These are phyloP conservation scores for Aquilaria yunnanensis DNA, from an alignment of 345 rosid species.

Conservation along the genomic window DNA sequence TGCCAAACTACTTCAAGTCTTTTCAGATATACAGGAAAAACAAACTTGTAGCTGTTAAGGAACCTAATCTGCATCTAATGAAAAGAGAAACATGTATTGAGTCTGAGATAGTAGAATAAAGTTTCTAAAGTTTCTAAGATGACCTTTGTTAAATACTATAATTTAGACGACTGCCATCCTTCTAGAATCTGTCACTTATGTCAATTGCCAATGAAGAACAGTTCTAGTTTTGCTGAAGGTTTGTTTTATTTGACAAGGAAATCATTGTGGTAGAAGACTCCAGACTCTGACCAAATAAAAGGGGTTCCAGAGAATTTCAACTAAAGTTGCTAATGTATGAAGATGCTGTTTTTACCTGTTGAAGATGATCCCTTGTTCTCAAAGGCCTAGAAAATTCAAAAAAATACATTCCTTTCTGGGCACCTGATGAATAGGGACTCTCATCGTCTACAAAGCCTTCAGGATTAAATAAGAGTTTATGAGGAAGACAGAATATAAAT, in stretches of 20 bases:
- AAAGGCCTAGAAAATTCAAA: slow-evolving; percentile 92
- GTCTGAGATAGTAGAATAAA: no score
- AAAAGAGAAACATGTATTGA: no score
- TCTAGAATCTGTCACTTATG: neutral
- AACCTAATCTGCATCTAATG: no score
- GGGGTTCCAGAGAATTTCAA: neutral
- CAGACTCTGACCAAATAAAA: neutral
- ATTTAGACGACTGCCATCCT: neutral
- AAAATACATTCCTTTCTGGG: slow-evolving; percentile 68
- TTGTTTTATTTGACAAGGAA: slow-evolving; percentile 1
- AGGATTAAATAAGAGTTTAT: neutral
- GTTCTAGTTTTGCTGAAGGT: neutral
- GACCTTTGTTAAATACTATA: no score
- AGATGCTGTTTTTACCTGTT: slow-evolving; percentile 53
- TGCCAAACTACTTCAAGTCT: no score
- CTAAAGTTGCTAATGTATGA: slow-evolving; percentile 9
- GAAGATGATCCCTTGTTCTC: slow-evolving; percentile 86
- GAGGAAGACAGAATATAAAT: neutral
- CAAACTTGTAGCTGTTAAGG: no score
- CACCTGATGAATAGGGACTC: slow-evolving; percentile 69
- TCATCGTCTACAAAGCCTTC: slow-evolving; percentile 84
- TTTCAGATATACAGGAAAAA: no score
- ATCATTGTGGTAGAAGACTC: neutral
- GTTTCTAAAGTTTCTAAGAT: no score
- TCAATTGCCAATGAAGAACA: neutral